Evolutionary conservation across 1,284 basidiomycete genomes (phyloP), one percentile per base, ranked within the genome.

Genomic region (Fomitopsis palustris): DNA sequence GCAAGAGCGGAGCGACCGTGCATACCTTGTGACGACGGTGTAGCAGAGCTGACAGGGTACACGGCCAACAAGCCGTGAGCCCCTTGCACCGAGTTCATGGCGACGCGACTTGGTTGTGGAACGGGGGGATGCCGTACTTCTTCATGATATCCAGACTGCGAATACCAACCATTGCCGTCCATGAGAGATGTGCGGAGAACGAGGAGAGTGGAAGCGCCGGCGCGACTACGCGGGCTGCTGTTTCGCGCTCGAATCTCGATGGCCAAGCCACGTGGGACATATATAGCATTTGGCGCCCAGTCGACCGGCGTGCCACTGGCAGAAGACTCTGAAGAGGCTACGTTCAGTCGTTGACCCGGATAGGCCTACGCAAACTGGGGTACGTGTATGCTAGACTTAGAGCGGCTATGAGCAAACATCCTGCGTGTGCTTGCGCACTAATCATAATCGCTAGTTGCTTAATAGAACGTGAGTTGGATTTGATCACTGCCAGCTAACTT

Each of bases 21-120:
- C 74, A 62, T 66, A 88, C 89, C 85, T 67, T 90, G 88, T 45
- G 81, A 78, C 7, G 87, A 80, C 27, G 88, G 87, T 4, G 84
- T 87, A 41, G 84, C 84, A 59, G 87, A 88, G 38, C 85, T 85
- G 64, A 86, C 78, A 19, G 89, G 86, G 69, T 90, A 90, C 35
- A 79, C 76, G 8, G 83, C 79, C 45, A 90, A 76, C 37, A 90
- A 71, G 49, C 79, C 74, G 63, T 88, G 87, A 3, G 85, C 82
- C 69, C 85, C 81, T 54, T 86, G 83, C 7, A 84, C 83, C 2
- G 85, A 69, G 62, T 77, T 74, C 41, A 67, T 69, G 17, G 70
- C 61, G 21, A 62, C 58, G 45, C 45, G 45, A n/a, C 16, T 27
- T 7, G 23, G 25, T 1, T 17, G 45, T 17, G 45, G 10, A 0